phyloP scores from a whole-genome alignment of 2,329 filamentous ascomycete species.

The Colletotrichum sp. region DNA sequence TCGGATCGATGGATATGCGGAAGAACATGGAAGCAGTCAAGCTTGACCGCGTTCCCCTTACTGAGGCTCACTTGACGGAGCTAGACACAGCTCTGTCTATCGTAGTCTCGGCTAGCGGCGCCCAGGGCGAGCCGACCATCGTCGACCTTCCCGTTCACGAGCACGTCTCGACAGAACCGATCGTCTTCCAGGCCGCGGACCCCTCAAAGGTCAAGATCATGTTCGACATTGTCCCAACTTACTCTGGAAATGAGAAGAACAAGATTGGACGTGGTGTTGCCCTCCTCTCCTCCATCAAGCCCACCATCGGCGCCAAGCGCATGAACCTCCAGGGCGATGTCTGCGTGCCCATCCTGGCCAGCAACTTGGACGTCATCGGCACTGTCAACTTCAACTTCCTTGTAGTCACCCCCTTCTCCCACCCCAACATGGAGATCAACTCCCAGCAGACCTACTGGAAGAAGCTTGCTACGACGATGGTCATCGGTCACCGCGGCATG shows the following conservation, averaged over 20 bases:
- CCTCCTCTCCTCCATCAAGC: conserved; percentile 84
- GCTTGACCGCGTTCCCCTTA: conserved; percentile 85
- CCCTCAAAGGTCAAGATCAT: conserved; percentile 82
- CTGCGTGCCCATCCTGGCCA: conserved; percentile 87
- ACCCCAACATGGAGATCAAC: conserved; percentile 91
- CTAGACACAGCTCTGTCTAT: conserved; percentile 93
- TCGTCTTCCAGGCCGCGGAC: conserved; percentile 84
- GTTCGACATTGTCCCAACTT: conserved; percentile 96
- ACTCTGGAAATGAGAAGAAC: conserved; percentile 86
- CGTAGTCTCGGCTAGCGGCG: conserved; percentile 85
- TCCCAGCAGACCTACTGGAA: conserved; percentile 97
- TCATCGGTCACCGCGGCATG: conserved; percentile 74
- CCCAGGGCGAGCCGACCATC: conserved; percentile 83
- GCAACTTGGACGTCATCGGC: conserved; percentile 88
- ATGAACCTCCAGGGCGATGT: conserved; percentile 93
- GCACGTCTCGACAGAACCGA: conserved; percentile 90
- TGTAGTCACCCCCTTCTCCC: conserved; percentile 91
- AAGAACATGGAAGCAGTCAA: conserved; percentile 82
- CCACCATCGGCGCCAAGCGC: conserved; percentile 81
- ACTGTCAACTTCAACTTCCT: conserved; percentile 97
- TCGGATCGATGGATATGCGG: conserved; percentile 93
- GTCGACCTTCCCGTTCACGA: conserved; percentile 95
- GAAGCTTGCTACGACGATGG: conserved; percentile 87
- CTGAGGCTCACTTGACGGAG: conserved; percentile 88
- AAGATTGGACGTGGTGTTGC: conserved; percentile 91